These are phyloP conservation scores for Cornus suecica DNA, from an alignment of 148 eudicot genomes.

Conservation along the genomic window DNA sequence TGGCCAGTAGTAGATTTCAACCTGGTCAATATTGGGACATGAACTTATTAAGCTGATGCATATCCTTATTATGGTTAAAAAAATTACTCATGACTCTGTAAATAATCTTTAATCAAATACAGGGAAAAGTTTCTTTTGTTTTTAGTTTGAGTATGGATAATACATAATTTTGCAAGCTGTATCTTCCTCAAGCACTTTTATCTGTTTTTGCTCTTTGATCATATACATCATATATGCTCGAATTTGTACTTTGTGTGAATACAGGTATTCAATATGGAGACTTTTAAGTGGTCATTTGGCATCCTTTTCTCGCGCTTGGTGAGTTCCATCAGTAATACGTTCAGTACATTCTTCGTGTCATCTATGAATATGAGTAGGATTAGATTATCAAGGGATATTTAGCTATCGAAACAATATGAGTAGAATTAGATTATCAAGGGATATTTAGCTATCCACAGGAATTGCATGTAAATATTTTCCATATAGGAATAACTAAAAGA, in stretches of 20 bases:
- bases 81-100: neutral
- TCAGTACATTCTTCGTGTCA: neutral
- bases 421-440: neutral
- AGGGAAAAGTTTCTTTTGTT: neutral
- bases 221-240: neutral
- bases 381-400: neutral
- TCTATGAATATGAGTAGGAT: neutral
- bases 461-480: neutral
- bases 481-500: neutral
- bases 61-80: neutral
- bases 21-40: neutral
- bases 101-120: neutral
- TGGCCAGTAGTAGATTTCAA: neutral
- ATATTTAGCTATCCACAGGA: neutral
- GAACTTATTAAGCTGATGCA: neutral
- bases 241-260: constrained; percentile 3
- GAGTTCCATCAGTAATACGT: constrained; percentile 19
- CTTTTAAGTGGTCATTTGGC: constrained; percentile 95
- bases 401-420: too few relatives aligned
- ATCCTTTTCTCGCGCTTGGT: constrained; percentile 98
- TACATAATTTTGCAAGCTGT: constrained; percentile 6
- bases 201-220: constrained; percentile 1
- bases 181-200: neutral
- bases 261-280: constrained; percentile 91
- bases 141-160: neutral